Evolutionary conservation across 208 protist species (phyloP), one percentile per base, ranked within the genome.

Genomic region (Leishmania mexicana): DNA sequence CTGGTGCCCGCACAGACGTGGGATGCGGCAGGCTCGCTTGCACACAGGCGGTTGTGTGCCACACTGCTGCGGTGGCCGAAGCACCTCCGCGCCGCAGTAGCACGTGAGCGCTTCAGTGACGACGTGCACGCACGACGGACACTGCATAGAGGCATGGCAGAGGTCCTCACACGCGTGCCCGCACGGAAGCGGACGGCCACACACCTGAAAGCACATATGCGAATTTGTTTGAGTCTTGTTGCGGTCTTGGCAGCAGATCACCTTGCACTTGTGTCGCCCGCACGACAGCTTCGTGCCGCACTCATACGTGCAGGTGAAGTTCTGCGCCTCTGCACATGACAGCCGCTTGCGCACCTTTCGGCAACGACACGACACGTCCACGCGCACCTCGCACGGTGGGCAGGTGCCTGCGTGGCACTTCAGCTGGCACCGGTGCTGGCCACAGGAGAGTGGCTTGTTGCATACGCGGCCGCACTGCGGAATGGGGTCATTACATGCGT

Each of bases 211-310:
- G 79, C 93, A 95, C 35, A 82, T 45, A 76, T 96, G 93, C 42
- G 74, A 76, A 49, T 74, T 68, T n/a, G 82, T 80, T 64, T 88
- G 79, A 13, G 76, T n/a, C 71, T 90, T 85, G 54, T 89, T 88
- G 4, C 91, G 91, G 28, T 85, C 76, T 17, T 85, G 49, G 78
- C 93, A 96, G 83, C 93, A 96, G 28, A 85, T 42, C 2, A 78
- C 81, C 38, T 87, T 75, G 84, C 93, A 96, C 77, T 91, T 83
- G 87, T 96, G 93, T 76, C 86, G 87, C 31, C 91, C 91, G 80
- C 93, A 96, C 38, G 87, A 90, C n/a, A 95, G 79, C 72, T 83
- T 83, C 53, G 91, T 93, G 49, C 91, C 90, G 72, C 93, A 96
- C 45, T 87, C 81, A 54, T 90, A 88, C 42, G 83, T 76, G 78